phyloP scores from a whole-genome alignment of 805 yeast genomes.

The Candida hungchunana region DNA sequence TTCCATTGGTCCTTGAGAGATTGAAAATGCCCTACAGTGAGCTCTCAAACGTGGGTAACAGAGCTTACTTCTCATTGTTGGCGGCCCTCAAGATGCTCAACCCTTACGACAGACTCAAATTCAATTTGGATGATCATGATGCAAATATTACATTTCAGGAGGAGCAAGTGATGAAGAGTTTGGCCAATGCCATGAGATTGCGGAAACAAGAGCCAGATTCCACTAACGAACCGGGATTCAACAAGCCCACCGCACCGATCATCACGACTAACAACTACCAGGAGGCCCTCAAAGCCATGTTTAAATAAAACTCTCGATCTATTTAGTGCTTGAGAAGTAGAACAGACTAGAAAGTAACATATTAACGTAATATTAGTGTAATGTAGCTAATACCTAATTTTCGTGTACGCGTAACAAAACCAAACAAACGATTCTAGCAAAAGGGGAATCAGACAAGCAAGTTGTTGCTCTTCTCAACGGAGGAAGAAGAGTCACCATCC shows the following conservation, averaged over 20 bases:
- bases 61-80: slow-evolving; percentile 15
- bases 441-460: slow-evolving; percentile 7
- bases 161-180: slow-evolving; percentile 5
- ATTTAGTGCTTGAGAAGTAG: no score
- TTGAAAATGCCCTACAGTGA: slow-evolving; percentile 16
- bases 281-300: not conserved
- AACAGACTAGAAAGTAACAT: not conserved
- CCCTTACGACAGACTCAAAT: slow-evolving; percentile 17
- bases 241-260: slow-evolving; percentile 5
- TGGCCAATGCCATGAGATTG: slow-evolving; percentile 6
- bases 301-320: not conserved
- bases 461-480: slow-evolving; percentile 13
- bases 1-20: slow-evolving; percentile 15
- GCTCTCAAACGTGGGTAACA: slow-evolving; percentile 17
- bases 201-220: not conserved
- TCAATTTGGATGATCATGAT: slow-evolving; percentile 13
- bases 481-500: slow-evolving; percentile 11
- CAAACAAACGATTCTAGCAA: not conserved
- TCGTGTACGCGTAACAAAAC: not conserved
- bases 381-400: no score
- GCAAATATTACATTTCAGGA: slow-evolving; percentile 16
- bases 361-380: no score
- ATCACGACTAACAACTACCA: not conserved
- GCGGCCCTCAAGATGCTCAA: slow-evolving; percentile 15
- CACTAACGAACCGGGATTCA: not conserved